phyloP scores from a whole-genome alignment of 495 filamentous ascomycete species.

The Penicillium soppii region DNA sequence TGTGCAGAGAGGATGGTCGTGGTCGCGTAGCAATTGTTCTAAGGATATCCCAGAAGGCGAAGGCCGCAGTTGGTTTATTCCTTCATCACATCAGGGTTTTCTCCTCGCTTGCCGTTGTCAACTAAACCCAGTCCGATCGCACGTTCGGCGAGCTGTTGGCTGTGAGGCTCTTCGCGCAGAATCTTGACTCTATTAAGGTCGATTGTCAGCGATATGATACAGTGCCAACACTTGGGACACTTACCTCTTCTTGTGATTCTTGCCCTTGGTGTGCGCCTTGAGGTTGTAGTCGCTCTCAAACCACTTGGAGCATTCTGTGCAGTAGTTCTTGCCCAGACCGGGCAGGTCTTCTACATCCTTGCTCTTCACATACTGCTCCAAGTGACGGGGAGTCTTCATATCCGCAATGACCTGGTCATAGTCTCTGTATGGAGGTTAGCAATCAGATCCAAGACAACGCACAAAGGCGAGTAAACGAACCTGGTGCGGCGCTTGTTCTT shows the following conservation, averaged over 20 bases:
- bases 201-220: not conserved
- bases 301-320: constrained; percentile 93
- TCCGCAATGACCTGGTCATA: constrained; percentile 88
- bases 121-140: constrained; percentile 64
- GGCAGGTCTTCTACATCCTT: constrained; percentile 86
- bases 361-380: constrained; percentile 70
- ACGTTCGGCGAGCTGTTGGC: constrained; percentile 80
- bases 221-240: constrained; percentile 10
- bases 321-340: constrained; percentile 79
- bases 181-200: constrained; percentile 62
- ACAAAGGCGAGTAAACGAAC: constrained; percentile 29
- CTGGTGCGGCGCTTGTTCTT: constrained; percentile 62
- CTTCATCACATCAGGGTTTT: constrained; percentile 35
- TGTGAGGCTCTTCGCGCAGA: constrained; percentile 78
- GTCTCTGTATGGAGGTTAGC: constrained; percentile 53
- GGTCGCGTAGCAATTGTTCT: constrained; percentile 10
- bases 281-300: constrained; percentile 85
- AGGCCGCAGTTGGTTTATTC: constrained; percentile 20
- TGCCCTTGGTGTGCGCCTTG: constrained; percentile 75
- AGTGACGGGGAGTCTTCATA: constrained; percentile 69
- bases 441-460: not conserved
- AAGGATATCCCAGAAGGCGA: not conserved
- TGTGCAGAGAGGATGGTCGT: constrained; percentile 8
- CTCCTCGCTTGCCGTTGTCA: constrained; percentile 56
- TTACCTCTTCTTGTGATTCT: constrained; percentile 88